A percentile compares a stretch with the other conserved stretches of the same genome.
Conservation (phyloP, 140 eudicot species). For the Cichorium intybus region DNA sequence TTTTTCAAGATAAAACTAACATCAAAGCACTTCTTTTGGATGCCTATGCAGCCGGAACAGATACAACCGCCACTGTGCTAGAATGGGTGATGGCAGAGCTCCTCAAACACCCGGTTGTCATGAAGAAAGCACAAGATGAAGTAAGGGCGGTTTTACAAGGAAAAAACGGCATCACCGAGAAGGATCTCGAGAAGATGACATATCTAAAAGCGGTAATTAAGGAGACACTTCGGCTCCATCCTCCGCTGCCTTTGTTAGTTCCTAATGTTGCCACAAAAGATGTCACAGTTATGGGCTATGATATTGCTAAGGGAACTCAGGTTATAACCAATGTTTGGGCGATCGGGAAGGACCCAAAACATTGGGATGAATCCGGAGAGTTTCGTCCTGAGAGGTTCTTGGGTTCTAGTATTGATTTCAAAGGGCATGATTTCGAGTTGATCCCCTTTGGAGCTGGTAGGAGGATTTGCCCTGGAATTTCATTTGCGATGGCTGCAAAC, state of each 20-base stretch:
- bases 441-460: conserved; percentile 41
- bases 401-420: conserved; percentile 16
- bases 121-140: conserved; percentile 20
- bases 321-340: conserved; percentile 36
- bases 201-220: conserved; percentile 38
- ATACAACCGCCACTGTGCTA: conserved; percentile 4
- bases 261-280: conserved; percentile 23
- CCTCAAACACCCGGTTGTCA: conserved; percentile 6
- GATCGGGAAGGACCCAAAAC: conserved; percentile 23
- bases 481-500: conserved; percentile 18
- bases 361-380: conserved; percentile 29
- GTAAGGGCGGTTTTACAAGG: conserved; percentile 17
- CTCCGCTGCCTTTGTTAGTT: conserved; percentile 26
- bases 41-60: conserved; percentile 13
- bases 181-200: conserved; percentile 30
- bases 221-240: conserved; percentile 35
- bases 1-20: conserved; percentile 1
- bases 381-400: conserved; percentile 34
- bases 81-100: conserved; percentile 37
- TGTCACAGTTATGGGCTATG: conserved; percentile 27
- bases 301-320: conserved; percentile 17
- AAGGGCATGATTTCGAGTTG: conserved; percentile 31
- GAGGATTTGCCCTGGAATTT: conserved; percentile 33
- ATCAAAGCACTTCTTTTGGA: conserved; percentile 26
- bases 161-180: not conserved